Evolutionary conservation across 2,329 filamentous ascomycete species (phyloP).

Genomic region (Cercospora brassicicola): DNA sequence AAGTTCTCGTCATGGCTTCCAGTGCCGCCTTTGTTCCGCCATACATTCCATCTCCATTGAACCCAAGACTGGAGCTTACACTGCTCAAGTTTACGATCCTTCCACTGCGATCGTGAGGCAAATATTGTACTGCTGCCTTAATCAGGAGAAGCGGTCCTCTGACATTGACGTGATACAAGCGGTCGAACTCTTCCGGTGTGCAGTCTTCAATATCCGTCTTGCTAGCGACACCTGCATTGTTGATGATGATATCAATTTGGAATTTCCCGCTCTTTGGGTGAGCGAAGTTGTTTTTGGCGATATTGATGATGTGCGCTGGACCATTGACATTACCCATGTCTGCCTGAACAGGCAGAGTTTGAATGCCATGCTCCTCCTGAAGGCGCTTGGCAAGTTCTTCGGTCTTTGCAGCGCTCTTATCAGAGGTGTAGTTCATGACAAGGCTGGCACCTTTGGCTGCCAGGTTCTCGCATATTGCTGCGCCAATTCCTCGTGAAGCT

Average conservation of each 20-base stretch:
- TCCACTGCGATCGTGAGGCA: constrained; percentile 67
- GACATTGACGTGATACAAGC: constrained; percentile 77
- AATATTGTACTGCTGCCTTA: constrained; percentile 68
- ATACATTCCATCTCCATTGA: constrained; percentile 61
- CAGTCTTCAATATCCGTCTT: constrained; percentile 68
- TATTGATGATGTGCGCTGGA: constrained; percentile 60
- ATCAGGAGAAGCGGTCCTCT: constrained; percentile 75
- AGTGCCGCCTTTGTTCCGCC: constrained; percentile 67
- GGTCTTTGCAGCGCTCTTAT: constrained; percentile 57
- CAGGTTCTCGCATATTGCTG: constrained; percentile 66
- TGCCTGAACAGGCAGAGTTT: constrained; percentile 65
- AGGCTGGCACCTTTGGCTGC: constrained; percentile 69
- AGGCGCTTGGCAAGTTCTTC: constrained; percentile 59
- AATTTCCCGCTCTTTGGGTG: constrained; percentile 57
- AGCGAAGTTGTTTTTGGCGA: constrained; percentile 60
- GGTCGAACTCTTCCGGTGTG: constrained; percentile 64
- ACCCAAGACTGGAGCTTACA: constrained; percentile 60
- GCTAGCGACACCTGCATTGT: constrained; percentile 72
- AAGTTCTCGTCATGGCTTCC: constrained; percentile 68
- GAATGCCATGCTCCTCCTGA: constrained; percentile 57
- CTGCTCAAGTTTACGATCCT: constrained; percentile 64
- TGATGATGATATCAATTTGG: constrained; percentile 79
- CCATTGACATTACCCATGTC: constrained; percentile 66
- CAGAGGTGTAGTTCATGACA: constrained; percentile 70
- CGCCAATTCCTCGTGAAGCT: constrained; percentile 76